Evolutionary conservation across 371 early-diverging fungal species (phyloP).

Genomic region (Rhizopus delemar): DNA sequence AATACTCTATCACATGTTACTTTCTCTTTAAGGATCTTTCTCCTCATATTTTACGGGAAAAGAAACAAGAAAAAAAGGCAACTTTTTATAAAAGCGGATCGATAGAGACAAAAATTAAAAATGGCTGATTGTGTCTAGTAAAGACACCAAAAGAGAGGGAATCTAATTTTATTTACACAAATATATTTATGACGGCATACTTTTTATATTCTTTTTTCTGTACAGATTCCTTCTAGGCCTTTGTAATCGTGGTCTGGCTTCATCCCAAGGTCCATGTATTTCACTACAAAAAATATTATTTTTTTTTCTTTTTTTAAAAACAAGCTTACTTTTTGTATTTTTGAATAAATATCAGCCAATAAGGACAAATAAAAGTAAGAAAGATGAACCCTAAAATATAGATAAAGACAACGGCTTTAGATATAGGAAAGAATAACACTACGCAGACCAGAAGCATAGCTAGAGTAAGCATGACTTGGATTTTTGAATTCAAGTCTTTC

Average conservation of each 20-base stretch:
- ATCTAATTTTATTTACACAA: too few species aligned
- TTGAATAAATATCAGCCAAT: constrained; percentile 89
- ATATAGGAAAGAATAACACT: constrained; percentile 65
- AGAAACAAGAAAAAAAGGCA: too few species aligned
- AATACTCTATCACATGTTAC: too few species aligned
- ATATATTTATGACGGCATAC: not conserved
- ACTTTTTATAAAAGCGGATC: too few species aligned
- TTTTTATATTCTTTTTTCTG: constrained; percentile 24
- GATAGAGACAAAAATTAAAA: too few species aligned
- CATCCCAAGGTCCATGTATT: constrained; percentile 97
- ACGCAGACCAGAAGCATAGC: constrained; percentile 64
- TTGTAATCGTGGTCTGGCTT: constrained; percentile 80
- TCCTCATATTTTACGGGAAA: too few species aligned
- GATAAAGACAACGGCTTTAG: constrained; percentile 68
- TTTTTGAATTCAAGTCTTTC: constrained; percentile 57
- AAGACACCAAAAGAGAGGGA: too few species aligned
- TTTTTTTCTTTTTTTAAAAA: not conserved
- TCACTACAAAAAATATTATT: constrained; percentile 55
- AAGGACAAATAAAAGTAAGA: constrained; percentile 85
- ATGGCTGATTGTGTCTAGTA: too few species aligned
- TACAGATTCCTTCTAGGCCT: constrained; percentile 37
- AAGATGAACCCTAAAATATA: constrained; percentile 72
- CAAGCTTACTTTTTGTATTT: constrained; percentile 87
- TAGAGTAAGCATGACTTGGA: constrained; percentile 64
- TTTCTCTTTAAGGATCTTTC: too few species aligned